These are phyloP conservation scores for Parietaria judaica DNA, from an alignment of 306 rosid genomes.

Conservation along the genomic window DNA sequence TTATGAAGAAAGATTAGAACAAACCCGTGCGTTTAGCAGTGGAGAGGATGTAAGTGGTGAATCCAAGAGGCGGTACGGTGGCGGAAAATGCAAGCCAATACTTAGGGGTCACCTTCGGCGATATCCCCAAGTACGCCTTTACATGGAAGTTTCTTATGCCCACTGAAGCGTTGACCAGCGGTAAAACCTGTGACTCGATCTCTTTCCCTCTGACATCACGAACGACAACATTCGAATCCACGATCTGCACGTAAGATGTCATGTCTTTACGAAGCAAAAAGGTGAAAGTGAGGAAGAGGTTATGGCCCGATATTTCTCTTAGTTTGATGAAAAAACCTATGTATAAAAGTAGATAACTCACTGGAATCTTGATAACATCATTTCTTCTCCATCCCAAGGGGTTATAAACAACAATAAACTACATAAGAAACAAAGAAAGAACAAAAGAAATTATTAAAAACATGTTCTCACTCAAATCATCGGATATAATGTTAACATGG, in stretches of 20 bases:
- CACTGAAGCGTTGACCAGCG: slow-evolving; percentile 36
- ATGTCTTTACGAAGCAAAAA: neutral
- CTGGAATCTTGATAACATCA: slow-evolving; percentile 72
- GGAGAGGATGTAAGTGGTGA: slow-evolving; percentile 66
- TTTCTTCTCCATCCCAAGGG: slow-evolving; percentile 85
- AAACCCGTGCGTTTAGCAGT: slow-evolving; percentile 25
- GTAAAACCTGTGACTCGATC: slow-evolving; percentile 67
- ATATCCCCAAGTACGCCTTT: slow-evolving; percentile 53
- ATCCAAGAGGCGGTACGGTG: slow-evolving; percentile 80
- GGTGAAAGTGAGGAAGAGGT: neutral
- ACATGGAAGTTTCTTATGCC: slow-evolving; percentile 43
- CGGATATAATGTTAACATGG: slow-evolving; percentile 9
- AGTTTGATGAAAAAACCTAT: too few species aligned
- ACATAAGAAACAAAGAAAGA: slow-evolving; percentile 8
- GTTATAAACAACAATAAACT: slow-evolving; percentile 70
- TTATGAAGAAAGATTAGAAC: neutral
- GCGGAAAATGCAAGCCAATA: slow-evolving; percentile 81
- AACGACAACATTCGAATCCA: slow-evolving; percentile 46
- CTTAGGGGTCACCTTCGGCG: slow-evolving; percentile 39
- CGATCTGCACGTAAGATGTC: slow-evolving; percentile 31
- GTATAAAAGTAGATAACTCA: slow-evolving; percentile 30
- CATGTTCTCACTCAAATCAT: neutral
- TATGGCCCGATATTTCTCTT: too few species aligned
- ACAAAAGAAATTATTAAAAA: neutral
- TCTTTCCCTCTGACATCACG: slow-evolving; percentile 56